A percentile compares a stretch with the other conserved stretches of the same genome.
phyloP scores from a whole-genome alignment of 2,329 filamentous ascomycete species.

The Trichoderma cornu-damae region DNA sequence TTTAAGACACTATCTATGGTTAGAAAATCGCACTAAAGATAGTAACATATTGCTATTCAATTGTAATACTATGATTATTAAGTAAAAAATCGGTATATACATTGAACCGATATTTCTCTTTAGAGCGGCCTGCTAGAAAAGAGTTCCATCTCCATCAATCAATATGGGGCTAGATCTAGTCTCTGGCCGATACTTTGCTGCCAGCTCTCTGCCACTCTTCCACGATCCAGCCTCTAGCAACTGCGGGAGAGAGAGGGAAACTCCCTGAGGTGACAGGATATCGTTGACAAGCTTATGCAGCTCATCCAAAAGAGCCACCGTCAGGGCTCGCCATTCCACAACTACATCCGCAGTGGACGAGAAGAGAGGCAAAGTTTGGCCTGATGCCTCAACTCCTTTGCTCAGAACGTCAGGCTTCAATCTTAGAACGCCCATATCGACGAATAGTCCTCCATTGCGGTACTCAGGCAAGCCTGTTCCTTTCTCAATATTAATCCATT shows the following conservation, averaged over 20 bases:
- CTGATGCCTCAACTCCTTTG: slow-evolving; percentile 40
- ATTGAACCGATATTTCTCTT: too few relatives aligned
- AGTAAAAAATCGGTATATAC: too few relatives aligned
- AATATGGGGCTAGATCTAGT: slow-evolving; percentile 80
- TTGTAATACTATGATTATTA: too few relatives aligned
- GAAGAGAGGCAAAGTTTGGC: slow-evolving; percentile 45
- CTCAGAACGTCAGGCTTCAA: slow-evolving; percentile 43
- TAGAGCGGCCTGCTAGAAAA: slow-evolving; percentile 55
- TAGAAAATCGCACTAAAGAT: too few relatives aligned
- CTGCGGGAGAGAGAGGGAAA: slow-evolving; percentile 43
- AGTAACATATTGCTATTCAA: too few relatives aligned
- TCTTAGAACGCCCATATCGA: slow-evolving; percentile 52
- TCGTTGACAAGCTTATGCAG: slow-evolving; percentile 41
- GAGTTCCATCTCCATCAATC: slow-evolving; percentile 74
- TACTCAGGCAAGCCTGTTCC: slow-evolving; percentile 68
- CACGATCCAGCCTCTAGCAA: slow-evolving; percentile 50
- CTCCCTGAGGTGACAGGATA: slow-evolving; percentile 31
- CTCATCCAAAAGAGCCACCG: slow-evolving; percentile 51
- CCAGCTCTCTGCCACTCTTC: slow-evolving; percentile 71
- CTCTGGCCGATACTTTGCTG: slow-evolving; percentile 70
- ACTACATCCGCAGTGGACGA: slow-evolving; percentile 52
- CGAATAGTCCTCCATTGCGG: slow-evolving; percentile 64
- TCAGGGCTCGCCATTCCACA: slow-evolving; percentile 57
- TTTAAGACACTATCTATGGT: too few relatives aligned
- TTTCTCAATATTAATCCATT: slow-evolving; percentile 49